phyloP scores from a whole-genome alignment of 768 basidiomycete genomes.

The Auricularia auricula-judae region DNA sequence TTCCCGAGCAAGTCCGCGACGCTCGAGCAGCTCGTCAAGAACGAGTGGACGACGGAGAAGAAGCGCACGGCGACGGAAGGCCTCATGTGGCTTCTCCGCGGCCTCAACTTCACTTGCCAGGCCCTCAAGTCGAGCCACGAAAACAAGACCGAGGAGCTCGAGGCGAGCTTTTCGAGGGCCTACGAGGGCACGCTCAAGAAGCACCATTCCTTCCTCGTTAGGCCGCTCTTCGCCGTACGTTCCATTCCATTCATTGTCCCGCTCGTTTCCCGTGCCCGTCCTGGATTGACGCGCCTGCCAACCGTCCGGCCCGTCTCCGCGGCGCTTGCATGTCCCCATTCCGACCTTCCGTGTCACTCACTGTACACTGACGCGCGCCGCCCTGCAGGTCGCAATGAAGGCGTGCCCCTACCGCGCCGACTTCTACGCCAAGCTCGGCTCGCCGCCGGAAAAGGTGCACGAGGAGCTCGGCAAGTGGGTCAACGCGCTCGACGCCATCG shows the following conservation, averaged over 20 bases:
- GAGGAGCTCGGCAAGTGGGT: slow-evolving; percentile 43
- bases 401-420: slow-evolving; percentile 50
- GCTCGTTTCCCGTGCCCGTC: neutral
- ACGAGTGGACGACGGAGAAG: slow-evolving; percentile 73
- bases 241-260: neutral
- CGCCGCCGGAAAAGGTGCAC: slow-evolving; percentile 31
- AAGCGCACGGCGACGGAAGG: slow-evolving; percentile 84
- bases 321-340: too few species aligned
- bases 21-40: slow-evolving; percentile 71
- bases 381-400: slow-evolving; percentile 48
- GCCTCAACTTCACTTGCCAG: slow-evolving; percentile 79
- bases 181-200: slow-evolving; percentile 78
- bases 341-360: too few species aligned
- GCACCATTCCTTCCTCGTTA: slow-evolving; percentile 69
- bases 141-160: slow-evolving; percentile 56
- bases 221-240: slow-evolving; percentile 44
- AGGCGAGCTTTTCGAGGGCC: slow-evolving; percentile 62
- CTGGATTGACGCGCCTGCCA: neutral
- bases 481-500: slow-evolving; percentile 36
- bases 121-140: slow-evolving; percentile 64
- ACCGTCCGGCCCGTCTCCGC: too few species aligned
- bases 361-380: neutral
- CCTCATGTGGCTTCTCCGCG: slow-evolving; percentile 87
- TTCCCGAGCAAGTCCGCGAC: slow-evolving; percentile 56
- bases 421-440: slow-evolving; percentile 44